Base-by-base conservation (phyloP, 2,329 filamentous ascomycete species). In the Hypoxylon sp. region DNA sequence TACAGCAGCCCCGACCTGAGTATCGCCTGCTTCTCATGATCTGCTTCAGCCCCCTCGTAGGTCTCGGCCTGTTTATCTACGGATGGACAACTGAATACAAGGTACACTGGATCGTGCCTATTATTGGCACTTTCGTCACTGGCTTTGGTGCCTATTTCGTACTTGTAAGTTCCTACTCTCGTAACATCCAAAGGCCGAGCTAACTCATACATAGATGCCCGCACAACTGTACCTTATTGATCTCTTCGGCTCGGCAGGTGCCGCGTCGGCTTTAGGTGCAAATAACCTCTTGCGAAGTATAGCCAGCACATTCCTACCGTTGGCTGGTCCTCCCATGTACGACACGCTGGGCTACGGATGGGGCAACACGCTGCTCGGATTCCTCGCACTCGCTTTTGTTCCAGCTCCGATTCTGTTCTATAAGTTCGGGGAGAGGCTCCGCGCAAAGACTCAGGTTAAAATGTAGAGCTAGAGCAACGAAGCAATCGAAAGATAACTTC, bases 11-110 rank as follows among this genome's bases (percentile, higher is more conserved):
- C 48, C 73, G 75, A 55, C 75, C 76, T 7, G 83, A 84, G 68
- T 79, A 81, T 48, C 80, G 83, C 9, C 75, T 84, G 0, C 80
- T 79, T 4, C 75, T 81, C 2, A 78, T 82, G 1, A 68, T 82
- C 1, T 71, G 80, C 0, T 82, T 80, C 5, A 76, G 77, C 0
- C 52, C 80, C 5, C 59, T 74, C 4, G 68, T 84, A 1, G 80
- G 82, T 0, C 70, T 79, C 0, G 83, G 83, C 0, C 68, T 84
- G 0, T 63, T 63, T 41, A 4, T 58, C 10, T 63, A 59, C 48
- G 61, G 53, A 23, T 63, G 61, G 61, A 59, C 53, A 17, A 49
- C 48, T 5, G 32, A 63, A 17, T 58, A 58, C 32, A 41, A 48
- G 30, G 53, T 63, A 1, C 61, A 63, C 30, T 63, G 61, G 61